Conservation (phyloP, 345 rosid genomes). For the Trapa bicornis region DNA sequence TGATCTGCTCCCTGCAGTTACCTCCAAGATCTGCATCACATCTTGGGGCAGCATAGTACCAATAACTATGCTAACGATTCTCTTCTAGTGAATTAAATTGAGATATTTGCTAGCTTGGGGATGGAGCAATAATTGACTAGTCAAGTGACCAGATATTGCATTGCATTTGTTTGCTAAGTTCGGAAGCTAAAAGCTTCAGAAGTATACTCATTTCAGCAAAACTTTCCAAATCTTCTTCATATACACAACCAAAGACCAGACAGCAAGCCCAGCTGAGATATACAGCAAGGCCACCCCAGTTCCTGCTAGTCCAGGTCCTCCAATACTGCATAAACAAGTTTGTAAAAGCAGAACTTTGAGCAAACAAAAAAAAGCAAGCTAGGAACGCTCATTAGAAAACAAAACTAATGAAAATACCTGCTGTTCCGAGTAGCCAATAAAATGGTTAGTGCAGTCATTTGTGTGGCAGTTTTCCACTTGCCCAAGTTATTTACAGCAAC, state of each 20-base stretch:
- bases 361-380: not conserved
- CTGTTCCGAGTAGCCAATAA: constrained; percentile 75
- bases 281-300: constrained; percentile 75
- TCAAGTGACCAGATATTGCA: not conserved
- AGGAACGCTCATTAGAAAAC: not conserved
- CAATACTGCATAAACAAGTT: constrained; percentile 32
- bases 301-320: constrained; percentile 41
- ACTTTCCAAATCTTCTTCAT: constrained; percentile 75
- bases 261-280: constrained; percentile 81
- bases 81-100: not conserved
- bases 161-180: not conserved
- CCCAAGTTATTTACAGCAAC: constrained; percentile 96
- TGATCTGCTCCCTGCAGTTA: not conserved
- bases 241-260: constrained; percentile 83
- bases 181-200: not conserved
- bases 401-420: constrained; percentile 25
- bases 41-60: not conserved
- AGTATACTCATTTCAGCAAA: constrained; percentile 35
- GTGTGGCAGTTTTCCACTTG: constrained; percentile 98
- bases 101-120: not conserved
- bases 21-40: not conserved
- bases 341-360: not conserved
- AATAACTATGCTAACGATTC: not conserved
- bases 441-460: constrained; percentile 85
- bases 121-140: not conserved